Conservation (phyloP, 495 filamentous ascomycete genomes). For the Penicillium lividum region DNA sequence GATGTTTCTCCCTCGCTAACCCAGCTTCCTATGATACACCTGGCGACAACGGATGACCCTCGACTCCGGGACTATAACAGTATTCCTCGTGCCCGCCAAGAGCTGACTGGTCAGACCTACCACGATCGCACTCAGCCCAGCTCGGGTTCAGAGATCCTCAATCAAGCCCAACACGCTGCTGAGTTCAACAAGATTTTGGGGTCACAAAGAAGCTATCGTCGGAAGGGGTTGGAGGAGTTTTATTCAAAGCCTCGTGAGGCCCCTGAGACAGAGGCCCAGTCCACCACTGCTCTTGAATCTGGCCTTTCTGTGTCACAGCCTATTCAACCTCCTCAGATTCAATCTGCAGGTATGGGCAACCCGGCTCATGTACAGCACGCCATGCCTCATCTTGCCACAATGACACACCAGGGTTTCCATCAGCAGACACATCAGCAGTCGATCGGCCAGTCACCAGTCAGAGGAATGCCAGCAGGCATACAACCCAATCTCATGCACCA, state of each 20-base stretch:
- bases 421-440: constrained; percentile 43
- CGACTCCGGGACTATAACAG: constrained; percentile 78
- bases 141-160: constrained; percentile 78
- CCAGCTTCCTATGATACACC: constrained; percentile 82
- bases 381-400: constrained; percentile 40
- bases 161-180: constrained; percentile 82
- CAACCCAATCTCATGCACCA: constrained; percentile 52
- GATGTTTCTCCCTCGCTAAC: constrained; percentile 56
- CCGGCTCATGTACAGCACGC: constrained; percentile 41
- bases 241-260: constrained; percentile 79
- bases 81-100: constrained; percentile 84
- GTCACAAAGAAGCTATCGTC: constrained; percentile 71
- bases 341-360: constrained; percentile 40
- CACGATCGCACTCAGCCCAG: constrained; percentile 82
- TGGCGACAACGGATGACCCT: constrained; percentile 73
- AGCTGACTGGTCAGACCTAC: constrained; percentile 85
- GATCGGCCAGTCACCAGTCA: constrained; percentile 46
- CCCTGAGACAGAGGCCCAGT: constrained; percentile 54
- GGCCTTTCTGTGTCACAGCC: constrained; percentile 49
- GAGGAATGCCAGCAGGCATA: constrained; percentile 41
- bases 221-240: constrained; percentile 71
- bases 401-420: constrained; percentile 41
- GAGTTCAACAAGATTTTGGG: constrained; percentile 86
- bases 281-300: constrained; percentile 53
- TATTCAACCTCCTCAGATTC: constrained; percentile 44